phyloP scores from a whole-genome alignment of 768 basidiomycete genomes.

The Rhizopogon vulgaris region DNA sequence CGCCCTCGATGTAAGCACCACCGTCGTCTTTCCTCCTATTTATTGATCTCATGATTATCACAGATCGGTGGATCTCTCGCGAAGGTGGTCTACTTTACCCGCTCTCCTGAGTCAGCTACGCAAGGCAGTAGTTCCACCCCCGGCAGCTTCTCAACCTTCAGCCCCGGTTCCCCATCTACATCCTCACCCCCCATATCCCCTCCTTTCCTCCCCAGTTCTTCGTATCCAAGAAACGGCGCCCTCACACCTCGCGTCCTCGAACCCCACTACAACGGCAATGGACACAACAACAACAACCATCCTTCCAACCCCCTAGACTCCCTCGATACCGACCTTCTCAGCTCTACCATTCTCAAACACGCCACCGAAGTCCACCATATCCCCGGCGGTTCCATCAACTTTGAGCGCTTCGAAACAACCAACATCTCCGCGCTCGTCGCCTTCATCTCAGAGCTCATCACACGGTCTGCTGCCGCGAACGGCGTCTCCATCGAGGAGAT shows the following conservation, averaged over 20 bases:
- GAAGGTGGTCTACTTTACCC: slow-evolving; percentile 98
- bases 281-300: slow-evolving; percentile 13
- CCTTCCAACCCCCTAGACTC: slow-evolving; percentile 23
- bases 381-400: slow-evolving; percentile 95
- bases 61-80: slow-evolving; percentile 96
- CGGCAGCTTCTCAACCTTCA: slow-evolving; percentile 37
- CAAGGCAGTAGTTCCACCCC: slow-evolving; percentile 45
- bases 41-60: slow-evolving; percentile 5
- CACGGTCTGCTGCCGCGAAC: slow-evolving; percentile 79
- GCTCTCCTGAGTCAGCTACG: slow-evolving; percentile 78
- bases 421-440: slow-evolving; percentile 77
- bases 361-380: slow-evolving; percentile 61
- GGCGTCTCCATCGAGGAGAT: slow-evolving; percentile 86
- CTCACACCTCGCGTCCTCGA: slow-evolving; percentile 78
- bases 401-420: slow-evolving; percentile 93
- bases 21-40: background rate
- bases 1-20: slow-evolving; percentile 82
- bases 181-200: slow-evolving; percentile 22
- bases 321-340: slow-evolving; percentile 41
- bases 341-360: slow-evolving; percentile 61
- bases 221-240: slow-evolving; percentile 55
- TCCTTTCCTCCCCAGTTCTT: slow-evolving; percentile 18
- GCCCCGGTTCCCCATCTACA: slow-evolving; percentile 24
- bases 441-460: slow-evolving; percentile 85
- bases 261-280: slow-evolving; percentile 29